Base-by-base conservation (phyloP, 2,329 filamentous ascomycete genomes). In the Elsinoe perseae region DNA sequence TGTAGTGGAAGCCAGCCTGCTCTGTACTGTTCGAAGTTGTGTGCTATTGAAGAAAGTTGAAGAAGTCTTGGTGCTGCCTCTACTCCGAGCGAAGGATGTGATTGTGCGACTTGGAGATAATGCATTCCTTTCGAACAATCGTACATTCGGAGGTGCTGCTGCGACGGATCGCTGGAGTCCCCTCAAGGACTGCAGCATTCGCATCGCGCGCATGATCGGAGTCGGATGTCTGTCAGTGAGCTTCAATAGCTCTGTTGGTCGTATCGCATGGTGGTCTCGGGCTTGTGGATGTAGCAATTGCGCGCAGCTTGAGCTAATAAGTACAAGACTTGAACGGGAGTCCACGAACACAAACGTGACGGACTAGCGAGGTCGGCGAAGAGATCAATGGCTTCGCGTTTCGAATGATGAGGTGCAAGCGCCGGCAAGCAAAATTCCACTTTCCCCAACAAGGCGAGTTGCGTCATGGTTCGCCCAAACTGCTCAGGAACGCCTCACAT, bases 1-100 rank as follows among this genome's bases (percentile, higher is more conserved):
- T 8, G 9, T 21, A 16, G 53, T 56, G 4, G 53, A 56, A 27
- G 53, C 53, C 23, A 56, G 27, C 18, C 53, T 40, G 38, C 18
- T 48, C 16, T 56, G 53, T n/a, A 28, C 12, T 21, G 18, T 21
- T 36, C 28, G 28, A 5, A 32, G 20, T 10, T 38, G 28, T 34
- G 18, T 16, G 30, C 27, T 38, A 12, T 20, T 34, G 30, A 52
- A 52, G 48, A 38, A 34, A 10, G 28, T 52, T 14, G 48, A 16
- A 10, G 32, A 12, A 5, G 25, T 18, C 14, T 10, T 36, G 12
- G 32, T 7, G 32, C n/a, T n/a, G n/a, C 32, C 12, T 36, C 32
- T 36, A 36, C 9, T 36, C 32, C 32, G 12, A 14, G 12, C 4
- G 9, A 36, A 14, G 10, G 32, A 7, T 36, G 32, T 36, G 32